Percentiles rank a stretch among this genome's conserved stretches.
phyloP scores from a whole-genome alignment of 2,329 filamentous ascomycete species.

The Botrytis elliptica region DNA sequence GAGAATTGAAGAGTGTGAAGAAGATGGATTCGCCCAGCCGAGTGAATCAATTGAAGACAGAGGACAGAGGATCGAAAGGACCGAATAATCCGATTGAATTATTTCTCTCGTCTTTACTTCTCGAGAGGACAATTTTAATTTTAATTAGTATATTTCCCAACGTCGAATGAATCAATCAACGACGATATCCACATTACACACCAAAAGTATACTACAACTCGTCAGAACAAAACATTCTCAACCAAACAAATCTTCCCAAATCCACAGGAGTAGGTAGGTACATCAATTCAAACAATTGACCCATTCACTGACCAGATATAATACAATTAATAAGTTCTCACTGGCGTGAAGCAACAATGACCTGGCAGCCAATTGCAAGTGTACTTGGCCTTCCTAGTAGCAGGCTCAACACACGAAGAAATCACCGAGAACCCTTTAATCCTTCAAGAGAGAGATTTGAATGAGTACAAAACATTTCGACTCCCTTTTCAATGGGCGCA shows the following conservation, averaged over 20 bases:
- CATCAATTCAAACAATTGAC: constrained; percentile 31
- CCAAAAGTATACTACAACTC: constrained; percentile 29
- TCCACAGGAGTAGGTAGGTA: constrained; percentile 18
- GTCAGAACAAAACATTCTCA: constrained; percentile 29
- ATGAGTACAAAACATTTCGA: constrained; percentile 40
- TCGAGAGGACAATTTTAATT: background rate
- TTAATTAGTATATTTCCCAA: background rate
- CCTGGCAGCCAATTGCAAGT: constrained; percentile 30
- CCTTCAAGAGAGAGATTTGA: constrained; percentile 39
- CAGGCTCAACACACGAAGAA: constrained; percentile 5
- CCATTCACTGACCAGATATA: constrained; percentile 38
- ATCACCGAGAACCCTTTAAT: constrained; percentile 37
- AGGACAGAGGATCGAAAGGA: background rate
- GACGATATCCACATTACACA: constrained; percentile 15
- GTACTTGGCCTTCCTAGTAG: constrained; percentile 26
- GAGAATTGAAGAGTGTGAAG: background rate
- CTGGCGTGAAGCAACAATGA: constrained; percentile 30
- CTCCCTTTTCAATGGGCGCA: constrained; percentile 29
- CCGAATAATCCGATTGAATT: background rate
- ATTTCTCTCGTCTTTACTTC: background rate
- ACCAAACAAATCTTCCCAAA: constrained; percentile 20
- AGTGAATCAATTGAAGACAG: background rate
- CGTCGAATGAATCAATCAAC: constrained; percentile 14
- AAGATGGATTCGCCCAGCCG: background rate
- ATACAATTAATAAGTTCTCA: constrained; percentile 32